Conservation (phyloP, 2,329 filamentous ascomycete species). For the Ophiostoma fasciatum region DNA sequence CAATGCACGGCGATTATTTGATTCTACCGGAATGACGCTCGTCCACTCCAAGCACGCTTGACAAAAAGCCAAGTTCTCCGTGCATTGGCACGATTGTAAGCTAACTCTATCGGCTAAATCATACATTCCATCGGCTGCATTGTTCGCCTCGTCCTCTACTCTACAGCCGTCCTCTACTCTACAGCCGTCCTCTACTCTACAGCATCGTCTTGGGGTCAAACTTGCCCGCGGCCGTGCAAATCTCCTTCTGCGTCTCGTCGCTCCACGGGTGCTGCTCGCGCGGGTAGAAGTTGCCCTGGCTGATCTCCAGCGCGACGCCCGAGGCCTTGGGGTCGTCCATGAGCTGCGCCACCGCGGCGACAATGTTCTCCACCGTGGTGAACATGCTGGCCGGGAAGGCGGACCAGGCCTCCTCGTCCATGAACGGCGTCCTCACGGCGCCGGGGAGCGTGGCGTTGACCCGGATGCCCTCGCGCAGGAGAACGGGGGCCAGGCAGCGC, state of each 20-base stretch:
- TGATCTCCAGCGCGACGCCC: conserved; percentile 1
- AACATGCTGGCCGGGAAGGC: conserved; percentile 1
- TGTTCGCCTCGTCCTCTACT: too few species aligned
- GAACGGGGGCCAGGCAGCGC: conserved; percentile 2
- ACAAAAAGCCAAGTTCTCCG: too few species aligned
- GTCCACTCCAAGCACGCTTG: too few species aligned
- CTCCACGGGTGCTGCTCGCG: conserved; percentile 1
- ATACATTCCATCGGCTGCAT: too few species aligned
- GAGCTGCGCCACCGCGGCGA: not conserved
- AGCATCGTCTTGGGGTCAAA: not conserved
- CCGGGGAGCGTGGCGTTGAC: conserved; percentile 7
- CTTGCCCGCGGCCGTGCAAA: not conserved
- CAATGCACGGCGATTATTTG: too few species aligned
- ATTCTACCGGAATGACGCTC: too few species aligned
- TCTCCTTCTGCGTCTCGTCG: not conserved
- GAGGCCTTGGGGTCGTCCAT: not conserved
- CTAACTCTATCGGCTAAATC: too few species aligned
- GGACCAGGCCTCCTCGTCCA: conserved; percentile 3
- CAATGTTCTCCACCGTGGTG: conserved; percentile 4
- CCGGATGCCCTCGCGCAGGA: conserved; percentile 3
- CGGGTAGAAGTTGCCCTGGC: conserved; percentile 2
- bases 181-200: not conserved
- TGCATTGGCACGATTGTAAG: too few species aligned
- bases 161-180: too few species aligned
- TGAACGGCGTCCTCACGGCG: not conserved